Evolutionary conservation across 2,329 filamentous ascomycete genomes (phyloP), one percentile per base, ranked within the genome.

Genomic region (Mariannaea elegans): DNA sequence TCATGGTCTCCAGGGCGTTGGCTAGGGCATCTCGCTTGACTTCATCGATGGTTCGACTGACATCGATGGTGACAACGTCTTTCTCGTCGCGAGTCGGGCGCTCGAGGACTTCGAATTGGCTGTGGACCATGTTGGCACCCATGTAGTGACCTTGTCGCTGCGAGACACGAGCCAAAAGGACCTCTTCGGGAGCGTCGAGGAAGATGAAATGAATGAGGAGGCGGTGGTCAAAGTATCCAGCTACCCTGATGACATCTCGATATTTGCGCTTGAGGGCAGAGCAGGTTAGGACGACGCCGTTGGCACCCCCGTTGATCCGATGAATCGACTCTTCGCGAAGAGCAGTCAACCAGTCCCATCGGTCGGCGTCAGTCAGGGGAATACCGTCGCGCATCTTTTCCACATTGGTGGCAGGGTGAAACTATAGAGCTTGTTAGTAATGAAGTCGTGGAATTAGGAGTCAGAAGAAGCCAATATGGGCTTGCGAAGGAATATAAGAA

Each of bases 251-350:
- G 63, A 94, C 91, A 71, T 99, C 95, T 69, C 95, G 90, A 82
- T 99, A 99, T 80, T 97, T 97, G 76, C 92, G 91, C 84, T 98
- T 98, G 53, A 99, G 85, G 2, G 94, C 95, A 12, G 93, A 97
- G 84, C 95, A 99, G 52, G 95, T 97, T 61, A 99, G 86, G 48
- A 99, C 92, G n/a, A 97, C 95, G 47, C 93, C 90, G 27, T 84
- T 79, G 16, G 85, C 82, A 34, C 88, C 87, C 47, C 76, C 77
- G 55, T 81, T 78, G 60, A 90, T 80, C 49, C 80, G 80, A 52
- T 78, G 77, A 55, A 88, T 81, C 7, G 87, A 86, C 71, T 88
- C 89, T 65, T 92, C 86, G 64, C 92, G 90, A 13, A 95, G 84
- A 12, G 83, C 82, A 45, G 90, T 92, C 64, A 99, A 88, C 95